phyloP scores from a whole-genome alignment of 2,329 filamentous ascomycete species.

The Cordyceps farinosa region DNA sequence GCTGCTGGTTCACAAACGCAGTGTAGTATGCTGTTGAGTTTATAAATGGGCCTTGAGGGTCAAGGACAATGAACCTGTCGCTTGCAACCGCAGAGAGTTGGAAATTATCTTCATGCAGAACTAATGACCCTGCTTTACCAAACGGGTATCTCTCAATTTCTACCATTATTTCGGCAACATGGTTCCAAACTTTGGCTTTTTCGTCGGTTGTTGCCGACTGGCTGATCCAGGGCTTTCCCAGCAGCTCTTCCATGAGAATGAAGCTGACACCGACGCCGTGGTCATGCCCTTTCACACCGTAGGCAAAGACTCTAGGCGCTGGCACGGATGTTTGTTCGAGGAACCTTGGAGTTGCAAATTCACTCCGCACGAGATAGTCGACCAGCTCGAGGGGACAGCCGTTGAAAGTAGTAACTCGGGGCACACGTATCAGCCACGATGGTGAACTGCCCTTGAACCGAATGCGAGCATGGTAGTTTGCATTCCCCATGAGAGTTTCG shows the following conservation, averaged over 20 bases:
- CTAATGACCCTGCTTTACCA: not conserved
- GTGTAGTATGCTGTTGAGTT: conserved; percentile 1
- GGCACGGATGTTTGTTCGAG: conserved; percentile 30
- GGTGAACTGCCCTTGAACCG: conserved; percentile 23
- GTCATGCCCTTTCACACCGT: conserved; percentile 24
- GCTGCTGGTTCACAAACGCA: not conserved
- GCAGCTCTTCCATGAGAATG: conserved; percentile 28
- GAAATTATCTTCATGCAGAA: not conserved
- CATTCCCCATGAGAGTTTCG: conserved; percentile 24
- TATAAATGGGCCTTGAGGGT: conserved; percentile 1
- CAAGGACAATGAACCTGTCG: not conserved
- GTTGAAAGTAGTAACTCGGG: conserved; percentile 16
- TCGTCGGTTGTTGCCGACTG: not conserved
- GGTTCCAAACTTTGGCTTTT: conserved; percentile 14
- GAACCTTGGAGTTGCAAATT: conserved; percentile 33
- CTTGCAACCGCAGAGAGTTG: not conserved
- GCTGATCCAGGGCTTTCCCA: conserved; percentile 24
- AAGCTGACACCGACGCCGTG: conserved; percentile 28
- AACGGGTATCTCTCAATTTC: conserved; percentile 2
- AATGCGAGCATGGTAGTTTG: conserved; percentile 26
- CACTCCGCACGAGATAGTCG: conserved; percentile 29
- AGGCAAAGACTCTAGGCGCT: conserved; percentile 27
- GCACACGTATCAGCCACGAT: conserved; percentile 26
- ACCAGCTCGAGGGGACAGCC: conserved; percentile 17
- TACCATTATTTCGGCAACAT: conserved; percentile 13